Percentiles rank a stretch among this genome's conserved stretches.
These are phyloP conservation scores for Eremomyces bilateralis DNA, from an alignment of 495 filamentous ascomycete species.

Conservation along the genomic window DNA sequence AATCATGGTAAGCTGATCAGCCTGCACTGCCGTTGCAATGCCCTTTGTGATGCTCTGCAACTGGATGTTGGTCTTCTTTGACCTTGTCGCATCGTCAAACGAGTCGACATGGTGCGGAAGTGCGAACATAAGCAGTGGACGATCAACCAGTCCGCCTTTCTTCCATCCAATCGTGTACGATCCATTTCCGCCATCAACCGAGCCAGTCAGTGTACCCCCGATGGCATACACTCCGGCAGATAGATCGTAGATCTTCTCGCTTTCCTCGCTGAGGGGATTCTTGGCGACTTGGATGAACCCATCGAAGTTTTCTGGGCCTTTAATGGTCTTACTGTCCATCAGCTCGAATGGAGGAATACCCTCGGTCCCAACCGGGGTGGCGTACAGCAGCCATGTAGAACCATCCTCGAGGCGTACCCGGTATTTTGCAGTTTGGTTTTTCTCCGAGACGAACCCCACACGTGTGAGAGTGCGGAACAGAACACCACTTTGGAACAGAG, in stretches of 20 bases:
- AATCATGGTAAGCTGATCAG: not conserved
- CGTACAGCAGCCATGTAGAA: constrained; percentile 64
- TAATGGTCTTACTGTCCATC: not conserved
- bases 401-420: constrained; percentile 1
- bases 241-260: not conserved
- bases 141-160: constrained; percentile 17
- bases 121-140: constrained; percentile 11
- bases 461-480: not conserved
- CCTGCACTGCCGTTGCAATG: not conserved
- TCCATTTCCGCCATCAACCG: not conserved
- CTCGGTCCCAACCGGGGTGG: constrained; percentile 28
- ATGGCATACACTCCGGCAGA: constrained; percentile 1
- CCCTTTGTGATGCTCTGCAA: constrained; percentile 2
- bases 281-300: constrained; percentile 1
- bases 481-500: constrained; percentile 1
- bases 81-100: not conserved
- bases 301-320: not conserved
- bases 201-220: not conserved
- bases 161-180: not conserved
- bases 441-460: constrained; percentile 11
- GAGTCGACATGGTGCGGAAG: constrained; percentile 2
- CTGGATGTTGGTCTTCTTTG: not conserved
- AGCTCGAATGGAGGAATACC: constrained; percentile 19
- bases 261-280: constrained; percentile 9
- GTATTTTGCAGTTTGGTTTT: not conserved